Percentiles rank a stretch among this genome's conserved stretches.
Evolutionary conservation across 2,329 filamentous ascomycete genomes (phyloP).

Genomic region (Penicillium sumatraense): DNA sequence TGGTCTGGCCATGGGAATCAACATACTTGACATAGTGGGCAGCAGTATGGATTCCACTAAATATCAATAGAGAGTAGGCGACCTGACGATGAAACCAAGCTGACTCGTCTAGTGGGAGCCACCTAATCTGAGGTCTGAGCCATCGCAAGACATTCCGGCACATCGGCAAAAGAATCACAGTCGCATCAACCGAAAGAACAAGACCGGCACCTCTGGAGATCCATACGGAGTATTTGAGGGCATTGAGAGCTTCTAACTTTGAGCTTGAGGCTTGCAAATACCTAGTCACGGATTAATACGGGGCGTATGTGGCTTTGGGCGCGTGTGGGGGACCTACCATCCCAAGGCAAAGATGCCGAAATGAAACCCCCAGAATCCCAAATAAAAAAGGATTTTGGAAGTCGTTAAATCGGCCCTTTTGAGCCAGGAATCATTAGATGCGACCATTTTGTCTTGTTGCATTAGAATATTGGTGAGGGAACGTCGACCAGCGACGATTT

Average conservation of each 20-base stretch:
- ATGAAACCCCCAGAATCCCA: constrained; percentile 80
- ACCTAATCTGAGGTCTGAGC: constrained; percentile 83
- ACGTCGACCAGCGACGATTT: constrained; percentile 35
- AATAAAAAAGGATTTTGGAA: constrained; percentile 76
- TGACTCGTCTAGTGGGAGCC: constrained; percentile 92
- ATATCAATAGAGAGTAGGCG: constrained; percentile 85
- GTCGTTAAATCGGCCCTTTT: constrained; percentile 65
- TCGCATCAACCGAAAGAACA: constrained; percentile 79
- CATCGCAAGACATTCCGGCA: constrained; percentile 87
- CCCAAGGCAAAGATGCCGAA: constrained; percentile 79
- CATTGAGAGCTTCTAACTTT: constrained; percentile 77
- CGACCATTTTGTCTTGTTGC: constrained; percentile 19
- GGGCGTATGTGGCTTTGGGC: neutral
- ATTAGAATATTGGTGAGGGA: constrained; percentile 1
- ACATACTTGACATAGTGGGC: constrained; percentile 93
- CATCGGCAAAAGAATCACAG: constrained; percentile 90
- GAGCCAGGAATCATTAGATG: constrained; percentile 17
- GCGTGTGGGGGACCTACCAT: constrained; percentile 66
- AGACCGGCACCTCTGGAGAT: constrained; percentile 91
- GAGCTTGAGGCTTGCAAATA: constrained; percentile 73
- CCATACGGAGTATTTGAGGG: constrained; percentile 87
- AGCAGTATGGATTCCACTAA: constrained; percentile 74
- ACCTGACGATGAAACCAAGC: constrained; percentile 96
- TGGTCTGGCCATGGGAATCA: no score
- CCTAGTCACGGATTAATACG: constrained; percentile 60